phyloP scores from a whole-genome alignment of 2,329 filamentous ascomycete species.

The Fusarium solani-melongenae region DNA sequence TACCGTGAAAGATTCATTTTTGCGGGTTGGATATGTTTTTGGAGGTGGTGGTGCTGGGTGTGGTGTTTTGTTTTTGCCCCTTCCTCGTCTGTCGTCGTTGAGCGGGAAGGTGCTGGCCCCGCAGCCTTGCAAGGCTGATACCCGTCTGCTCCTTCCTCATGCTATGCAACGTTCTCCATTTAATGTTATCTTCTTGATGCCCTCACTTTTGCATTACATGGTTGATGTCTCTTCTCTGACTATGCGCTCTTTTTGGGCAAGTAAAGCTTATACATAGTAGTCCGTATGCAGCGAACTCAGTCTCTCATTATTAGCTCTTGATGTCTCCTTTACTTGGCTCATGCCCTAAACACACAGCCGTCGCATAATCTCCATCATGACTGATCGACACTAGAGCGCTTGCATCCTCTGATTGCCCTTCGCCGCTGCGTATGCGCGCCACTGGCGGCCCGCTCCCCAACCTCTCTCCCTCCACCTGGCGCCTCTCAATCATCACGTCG shows the following conservation, averaged over 20 bases:
- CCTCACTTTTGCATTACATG: neutral
- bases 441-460: conserved; percentile 56
- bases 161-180: neutral
- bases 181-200: neutral
- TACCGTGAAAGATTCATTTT: conserved; percentile 29
- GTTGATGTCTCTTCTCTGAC: neutral
- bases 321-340: conserved; percentile 24
- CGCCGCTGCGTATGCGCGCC: conserved; percentile 53
- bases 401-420: conserved; percentile 52
- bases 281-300: neutral
- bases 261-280: neutral
- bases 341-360: conserved; percentile 72
- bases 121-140: neutral
- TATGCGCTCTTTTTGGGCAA: neutral
- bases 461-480: conserved; percentile 35
- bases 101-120: neutral
- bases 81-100: neutral
- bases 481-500: conserved; percentile 62
- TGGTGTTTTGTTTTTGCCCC: conserved; percentile 13
- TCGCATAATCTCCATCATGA: conserved; percentile 87
- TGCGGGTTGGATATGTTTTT: neutral
- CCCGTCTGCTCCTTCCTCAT: neutral
- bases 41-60: neutral
- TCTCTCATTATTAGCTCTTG: neutral
- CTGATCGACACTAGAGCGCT: conserved; percentile 82